phyloP scores from a whole-genome alignment of 306 rosid genomes.

The Echinosophora koreensis region DNA sequence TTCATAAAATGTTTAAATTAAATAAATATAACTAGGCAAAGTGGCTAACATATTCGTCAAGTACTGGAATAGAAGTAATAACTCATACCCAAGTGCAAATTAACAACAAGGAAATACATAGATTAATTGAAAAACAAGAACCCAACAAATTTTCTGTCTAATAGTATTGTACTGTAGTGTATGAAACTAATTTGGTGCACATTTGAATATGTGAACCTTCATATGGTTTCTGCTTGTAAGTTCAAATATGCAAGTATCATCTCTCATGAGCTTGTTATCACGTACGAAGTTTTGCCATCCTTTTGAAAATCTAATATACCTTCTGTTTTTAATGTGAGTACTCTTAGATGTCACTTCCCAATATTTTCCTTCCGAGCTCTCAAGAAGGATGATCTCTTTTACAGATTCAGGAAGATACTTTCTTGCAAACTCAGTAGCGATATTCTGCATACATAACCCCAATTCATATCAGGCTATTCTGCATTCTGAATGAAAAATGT shows the following conservation, averaged over 20 bases:
- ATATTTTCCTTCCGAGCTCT: slow-evolving; percentile 11
- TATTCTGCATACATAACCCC: slow-evolving; percentile 21
- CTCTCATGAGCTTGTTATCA: slow-evolving; percentile 37
- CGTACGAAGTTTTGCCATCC: slow-evolving; percentile 17
- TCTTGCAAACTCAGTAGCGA: slow-evolving; percentile 21
- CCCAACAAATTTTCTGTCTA: not conserved
- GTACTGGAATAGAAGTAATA: no score
- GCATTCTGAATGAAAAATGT: not conserved
- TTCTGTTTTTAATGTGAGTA: not conserved
- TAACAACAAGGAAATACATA: no score
- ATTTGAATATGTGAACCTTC: slow-evolving; percentile 30
- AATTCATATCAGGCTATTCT: not conserved
- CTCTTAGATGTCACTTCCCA: not conserved
- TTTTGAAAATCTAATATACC: not conserved
- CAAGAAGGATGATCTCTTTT: slow-evolving; percentile 3
- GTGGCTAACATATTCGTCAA: no score
- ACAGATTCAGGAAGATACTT: not conserved
- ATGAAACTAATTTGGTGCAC: not conserved
- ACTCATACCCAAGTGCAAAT: no score
- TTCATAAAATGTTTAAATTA: no score
- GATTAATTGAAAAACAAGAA: not conserved
- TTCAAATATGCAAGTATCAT: slow-evolving; percentile 39
- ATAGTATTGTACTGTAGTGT: no score
- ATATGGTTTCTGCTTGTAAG: not conserved
- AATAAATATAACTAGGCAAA: not conserved